A percentile compares a stretch with the other conserved stretches of the same genome.
Evolutionary conservation across 1,284 basidiomycete species (phyloP).

Genomic region (Ganoderma leucocontextum): DNA sequence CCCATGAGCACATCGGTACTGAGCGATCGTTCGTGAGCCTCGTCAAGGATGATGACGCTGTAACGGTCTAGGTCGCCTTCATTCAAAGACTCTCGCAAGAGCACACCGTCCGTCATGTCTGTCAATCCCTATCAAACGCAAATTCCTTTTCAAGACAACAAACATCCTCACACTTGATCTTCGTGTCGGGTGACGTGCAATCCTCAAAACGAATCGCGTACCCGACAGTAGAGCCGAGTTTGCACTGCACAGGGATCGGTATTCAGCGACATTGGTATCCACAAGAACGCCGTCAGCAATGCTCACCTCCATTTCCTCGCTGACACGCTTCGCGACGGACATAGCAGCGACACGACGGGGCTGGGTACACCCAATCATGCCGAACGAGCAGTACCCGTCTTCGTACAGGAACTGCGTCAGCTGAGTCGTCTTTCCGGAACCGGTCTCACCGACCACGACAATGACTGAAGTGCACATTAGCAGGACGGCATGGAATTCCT

Average conservation of each 20-base stretch:
- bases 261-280: background rate
- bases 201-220: slow-evolving; percentile 99
- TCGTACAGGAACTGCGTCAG: slow-evolving; percentile 93
- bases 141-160: background rate
- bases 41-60: slow-evolving; percentile 95
- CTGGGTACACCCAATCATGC: slow-evolving; percentile 95
- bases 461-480: slow-evolving; percentile 63
- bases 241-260: slow-evolving; percentile 60
- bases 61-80: slow-evolving; percentile 96
- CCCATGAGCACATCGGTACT: slow-evolving; percentile 99
- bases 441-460: slow-evolving; percentile 95
- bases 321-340: slow-evolving; percentile 98
- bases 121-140: slow-evolving; percentile 20
- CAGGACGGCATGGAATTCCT: background rate
- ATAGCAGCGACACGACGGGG: slow-evolving; percentile 98
- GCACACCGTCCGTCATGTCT: slow-evolving; percentile 99
- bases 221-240: slow-evolving; percentile 89
- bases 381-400: slow-evolving; percentile 91
- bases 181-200: slow-evolving; percentile 91
- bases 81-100: slow-evolving; percentile 94
- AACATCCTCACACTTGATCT: slow-evolving; percentile 85
- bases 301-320: slow-evolving; percentile 89
- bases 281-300: background rate
- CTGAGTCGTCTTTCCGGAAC: slow-evolving; percentile 96
- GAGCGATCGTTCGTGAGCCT: slow-evolving; percentile 95